These are phyloP conservation scores for Macadamia tetraphylla DNA, from an alignment of 164 flowering plant species.

Conservation along the genomic window DNA sequence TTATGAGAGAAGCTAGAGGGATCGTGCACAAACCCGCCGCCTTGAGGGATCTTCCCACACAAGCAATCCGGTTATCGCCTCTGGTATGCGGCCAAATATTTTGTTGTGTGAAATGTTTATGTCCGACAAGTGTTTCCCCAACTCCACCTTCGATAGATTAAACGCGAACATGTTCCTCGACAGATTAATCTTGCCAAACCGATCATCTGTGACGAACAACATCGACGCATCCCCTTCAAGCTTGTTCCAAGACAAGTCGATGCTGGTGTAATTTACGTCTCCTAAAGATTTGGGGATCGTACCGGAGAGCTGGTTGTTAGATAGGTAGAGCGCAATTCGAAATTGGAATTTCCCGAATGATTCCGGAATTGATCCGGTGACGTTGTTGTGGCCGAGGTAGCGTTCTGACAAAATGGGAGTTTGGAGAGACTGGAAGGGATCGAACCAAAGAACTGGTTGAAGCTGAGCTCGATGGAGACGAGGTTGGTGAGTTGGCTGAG, in stretches of 20 bases:
- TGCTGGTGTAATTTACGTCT: no score
- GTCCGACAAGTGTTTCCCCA: neutral
- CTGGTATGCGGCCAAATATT: neutral
- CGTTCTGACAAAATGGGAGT: neutral
- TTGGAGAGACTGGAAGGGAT: neutral
- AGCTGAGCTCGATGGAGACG: neutral
- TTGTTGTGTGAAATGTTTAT: neutral
- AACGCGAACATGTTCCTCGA: neutral
- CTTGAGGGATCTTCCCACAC: no score
- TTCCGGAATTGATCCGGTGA: neutral
- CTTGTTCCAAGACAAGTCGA: neutral
- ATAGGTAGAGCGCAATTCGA: conserved; percentile 27
- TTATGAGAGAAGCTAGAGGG: no score
- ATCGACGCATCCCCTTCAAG: neutral
- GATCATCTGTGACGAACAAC: neutral
- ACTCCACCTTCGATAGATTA: neutral
- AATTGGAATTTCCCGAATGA: neutral
- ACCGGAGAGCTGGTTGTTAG: conserved; percentile 21
- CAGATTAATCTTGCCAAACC: neutral
- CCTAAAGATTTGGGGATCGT: neutral
- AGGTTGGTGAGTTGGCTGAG: neutral
- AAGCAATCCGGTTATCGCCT: neutral
- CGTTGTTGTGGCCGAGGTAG: neutral
- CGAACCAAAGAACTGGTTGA: conserved; percentile 1
- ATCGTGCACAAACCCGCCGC: no score